Percentiles rank a stretch among this genome's conserved stretches.
These are phyloP conservation scores for Candida khao-thaluensis DNA, from an alignment of 805 yeast species.

Conservation along the genomic window DNA sequence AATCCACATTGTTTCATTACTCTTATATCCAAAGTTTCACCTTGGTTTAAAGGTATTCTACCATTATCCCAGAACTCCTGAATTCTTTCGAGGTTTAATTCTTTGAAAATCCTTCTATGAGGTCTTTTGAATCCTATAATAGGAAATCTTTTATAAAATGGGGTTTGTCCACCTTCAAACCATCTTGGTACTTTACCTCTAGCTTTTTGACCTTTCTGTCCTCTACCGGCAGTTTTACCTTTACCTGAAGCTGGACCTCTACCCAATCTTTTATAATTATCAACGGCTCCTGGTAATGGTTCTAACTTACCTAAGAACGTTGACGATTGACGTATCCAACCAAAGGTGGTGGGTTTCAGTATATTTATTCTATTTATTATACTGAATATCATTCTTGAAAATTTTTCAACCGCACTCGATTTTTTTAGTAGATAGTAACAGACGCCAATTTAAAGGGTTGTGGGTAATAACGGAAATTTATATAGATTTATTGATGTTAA, in stretches of 20 bases:
- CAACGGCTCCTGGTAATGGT: conserved; percentile 63
- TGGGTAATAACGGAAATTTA: too few relatives aligned
- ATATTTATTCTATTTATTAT: conserved; percentile 1
- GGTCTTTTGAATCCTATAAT: conserved; percentile 82
- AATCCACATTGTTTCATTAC: conserved; percentile 75
- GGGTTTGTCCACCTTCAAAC: conserved; percentile 99
- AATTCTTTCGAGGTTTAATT: conserved; percentile 66
- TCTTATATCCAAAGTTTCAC: conserved; percentile 69
- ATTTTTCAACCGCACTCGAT: conserved; percentile 5
- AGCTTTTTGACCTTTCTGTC: conserved; percentile 98
- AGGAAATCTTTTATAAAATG: conserved; percentile 78
- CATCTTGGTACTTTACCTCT: conserved; percentile 85
- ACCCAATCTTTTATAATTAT: conserved; percentile 72
- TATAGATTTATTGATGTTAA: too few relatives aligned
- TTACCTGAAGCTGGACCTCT: conserved; percentile 92
- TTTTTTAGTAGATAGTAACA: not conserved
- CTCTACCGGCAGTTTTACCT: conserved; percentile 96
- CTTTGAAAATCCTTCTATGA: conserved; percentile 50
- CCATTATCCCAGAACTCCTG: conserved; percentile 70
- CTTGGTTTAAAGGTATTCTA: conserved; percentile 55
- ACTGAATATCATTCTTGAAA: conserved; percentile 1
- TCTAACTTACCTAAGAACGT: conserved; percentile 48
- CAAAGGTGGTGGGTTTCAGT: not conserved
- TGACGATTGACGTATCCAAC: conserved; percentile 10
- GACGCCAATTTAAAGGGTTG: too few relatives aligned